Base-by-base conservation (phyloP, 1,284 basidiomycete species). In the Cutaneotrichosporon cutaneum region DNA sequence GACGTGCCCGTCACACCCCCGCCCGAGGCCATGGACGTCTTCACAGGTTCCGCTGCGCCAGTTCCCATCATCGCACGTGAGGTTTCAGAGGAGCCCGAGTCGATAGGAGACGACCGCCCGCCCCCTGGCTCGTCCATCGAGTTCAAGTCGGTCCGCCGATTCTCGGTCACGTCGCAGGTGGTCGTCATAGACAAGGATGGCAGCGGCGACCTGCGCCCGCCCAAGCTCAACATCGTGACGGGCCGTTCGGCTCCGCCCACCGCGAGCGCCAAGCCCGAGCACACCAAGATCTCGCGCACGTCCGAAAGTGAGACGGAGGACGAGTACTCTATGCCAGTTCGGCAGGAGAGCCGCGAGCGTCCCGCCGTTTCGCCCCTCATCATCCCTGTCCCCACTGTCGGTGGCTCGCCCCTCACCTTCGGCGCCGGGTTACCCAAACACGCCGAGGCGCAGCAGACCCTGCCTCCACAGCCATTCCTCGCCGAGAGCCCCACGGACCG, bases 1-100 rank as follows among this genome's bases (percentile, higher is more conserved):
- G 55, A 56, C 18, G 21, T 45, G n/a, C 55, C 55, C 2, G 44
- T 56, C 16, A 56, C 55, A 2, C 55, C 55, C 0, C 55, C 55
- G 3, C 30, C 44, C 0, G 55, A 56, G 55, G 55, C 55, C 30
- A 47, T 56, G 42, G 55, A 56, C 21, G 44, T 56, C 13, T 56
- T 56, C 30, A 32, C 44, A 18, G 30, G 21, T 3, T 42, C 50
- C 2, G 3, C 32, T 9, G 24, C 32, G 2, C 32, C 60, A 9
- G 22, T 51, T 22, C 42, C 60, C 3, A n/a, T 61, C 18, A 26
- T 61, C 4, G 56, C 60, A 16, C 50, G 42, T 7, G 51, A 54
- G 2, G 42, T 53, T 22, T 50, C 52, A 9, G 56, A 54, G 32
- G 60, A 61, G 60, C 60, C 55, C 11, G 21, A 52, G n/a, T 10